These are phyloP conservation scores for Colletotrichum sp. DNA, from an alignment of 2,329 filamentous ascomycete species.

Conservation along the genomic window DNA sequence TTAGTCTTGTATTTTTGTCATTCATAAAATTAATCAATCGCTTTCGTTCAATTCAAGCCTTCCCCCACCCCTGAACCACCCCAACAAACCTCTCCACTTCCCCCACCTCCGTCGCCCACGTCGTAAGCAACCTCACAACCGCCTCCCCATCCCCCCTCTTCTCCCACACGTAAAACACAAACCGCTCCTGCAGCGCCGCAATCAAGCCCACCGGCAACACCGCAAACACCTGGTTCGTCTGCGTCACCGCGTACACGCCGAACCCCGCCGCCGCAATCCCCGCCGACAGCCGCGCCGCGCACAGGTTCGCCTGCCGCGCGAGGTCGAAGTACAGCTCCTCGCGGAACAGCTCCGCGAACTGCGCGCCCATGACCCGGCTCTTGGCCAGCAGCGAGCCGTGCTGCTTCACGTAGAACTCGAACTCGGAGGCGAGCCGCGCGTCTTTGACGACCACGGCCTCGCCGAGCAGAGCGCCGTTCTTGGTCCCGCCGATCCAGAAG, in stretches of 20 bases:
- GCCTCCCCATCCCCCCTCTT: constrained; percentile 40
- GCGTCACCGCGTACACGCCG: constrained; percentile 45
- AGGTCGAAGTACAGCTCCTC: constrained; percentile 51
- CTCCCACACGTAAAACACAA: constrained; percentile 55
- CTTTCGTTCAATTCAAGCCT: not conserved
- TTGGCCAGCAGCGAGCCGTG: constrained; percentile 56
- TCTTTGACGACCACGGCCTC: constrained; percentile 56
- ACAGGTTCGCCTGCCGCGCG: constrained; percentile 47
- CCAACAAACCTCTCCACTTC: constrained; percentile 44
- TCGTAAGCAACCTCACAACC: constrained; percentile 52
- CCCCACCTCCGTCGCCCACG: constrained; percentile 51
- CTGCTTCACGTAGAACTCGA: constrained; percentile 57
- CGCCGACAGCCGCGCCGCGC: constrained; percentile 47
- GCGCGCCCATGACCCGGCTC: constrained; percentile 51
- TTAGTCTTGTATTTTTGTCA: not conserved
- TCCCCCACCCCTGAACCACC: constrained; percentile 24
- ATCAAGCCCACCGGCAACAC: constrained; percentile 44
- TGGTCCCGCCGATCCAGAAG: constrained; percentile 61
- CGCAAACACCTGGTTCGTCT: constrained; percentile 59
- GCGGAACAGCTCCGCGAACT: constrained; percentile 55
- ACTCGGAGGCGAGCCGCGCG: constrained; percentile 44
- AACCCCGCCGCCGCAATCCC: constrained; percentile 48
- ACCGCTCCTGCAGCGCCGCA: constrained; percentile 43
- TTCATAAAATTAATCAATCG: not conserved
- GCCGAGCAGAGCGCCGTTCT: constrained; percentile 54